Conservation (phyloP, 257 asterid species). For the Asclepias syriaca region DNA sequence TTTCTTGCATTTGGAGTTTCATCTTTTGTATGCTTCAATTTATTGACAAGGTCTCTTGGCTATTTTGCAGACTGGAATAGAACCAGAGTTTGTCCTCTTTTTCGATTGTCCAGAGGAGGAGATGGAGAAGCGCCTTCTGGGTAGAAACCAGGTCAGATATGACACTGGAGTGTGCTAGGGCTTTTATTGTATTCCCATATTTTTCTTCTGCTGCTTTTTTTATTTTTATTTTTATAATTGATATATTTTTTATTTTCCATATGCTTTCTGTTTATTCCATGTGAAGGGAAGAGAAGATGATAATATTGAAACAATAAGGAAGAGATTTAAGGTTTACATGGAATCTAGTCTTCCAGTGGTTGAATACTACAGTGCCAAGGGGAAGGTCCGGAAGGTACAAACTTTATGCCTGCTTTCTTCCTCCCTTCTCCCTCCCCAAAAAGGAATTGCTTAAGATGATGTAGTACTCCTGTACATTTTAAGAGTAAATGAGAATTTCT, state of each 20-base stretch:
- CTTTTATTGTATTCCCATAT: neutral
- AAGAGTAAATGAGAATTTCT: slow-evolving; percentile 13
- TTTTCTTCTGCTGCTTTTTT: slow-evolving; percentile 9
- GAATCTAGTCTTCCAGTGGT: slow-evolving; percentile 50
- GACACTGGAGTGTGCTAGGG: neutral
- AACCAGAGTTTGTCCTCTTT: slow-evolving; percentile 58
- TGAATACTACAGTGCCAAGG: slow-evolving; percentile 52
- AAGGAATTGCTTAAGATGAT: neutral
- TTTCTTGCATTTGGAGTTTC: neutral
- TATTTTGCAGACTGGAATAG: slow-evolving; percentile 62
- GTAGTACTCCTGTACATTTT: neutral
- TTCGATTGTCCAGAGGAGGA: slow-evolving; percentile 44
- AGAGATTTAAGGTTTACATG: slow-evolving; percentile 43
- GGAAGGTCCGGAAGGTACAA: slow-evolving; percentile 77
- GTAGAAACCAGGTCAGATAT: slow-evolving; percentile 33
- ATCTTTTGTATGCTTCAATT: neutral
- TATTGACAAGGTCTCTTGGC: neutral
- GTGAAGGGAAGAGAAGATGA: slow-evolving; percentile 51
- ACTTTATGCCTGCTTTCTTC: neutral
- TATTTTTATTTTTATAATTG: slow-evolving; percentile 1
- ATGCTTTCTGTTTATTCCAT: slow-evolving; percentile 2
- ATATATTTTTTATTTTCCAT: neutral
- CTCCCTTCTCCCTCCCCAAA: neutral
- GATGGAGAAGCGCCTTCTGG: slow-evolving; percentile 45
- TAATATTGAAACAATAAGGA: slow-evolving; percentile 46